Percentiles rank a stretch among this genome's conserved stretches.
Evolutionary conservation across 441 rosid species (phyloP).

Genomic region (Isatis lusitanica): DNA sequence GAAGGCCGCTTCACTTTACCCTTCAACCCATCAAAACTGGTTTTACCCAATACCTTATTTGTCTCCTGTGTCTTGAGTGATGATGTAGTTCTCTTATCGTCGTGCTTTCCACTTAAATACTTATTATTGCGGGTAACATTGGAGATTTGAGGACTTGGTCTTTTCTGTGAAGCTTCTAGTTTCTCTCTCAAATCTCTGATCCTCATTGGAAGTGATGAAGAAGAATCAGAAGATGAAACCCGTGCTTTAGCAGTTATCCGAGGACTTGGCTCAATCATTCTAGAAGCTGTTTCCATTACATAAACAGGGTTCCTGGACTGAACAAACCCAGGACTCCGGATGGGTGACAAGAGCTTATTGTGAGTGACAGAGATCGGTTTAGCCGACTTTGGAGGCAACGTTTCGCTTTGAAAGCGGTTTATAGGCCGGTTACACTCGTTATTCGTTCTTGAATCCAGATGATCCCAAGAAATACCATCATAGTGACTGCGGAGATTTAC

Average conservation of each 20-base stretch:
- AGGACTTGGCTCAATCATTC: conserved; percentile 72
- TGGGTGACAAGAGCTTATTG: conserved; percentile 78
- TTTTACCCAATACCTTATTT: conserved; percentile 37
- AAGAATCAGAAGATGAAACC: conserved; percentile 42
- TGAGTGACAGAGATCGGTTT: conserved; percentile 66
- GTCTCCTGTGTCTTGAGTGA: conserved; percentile 18
- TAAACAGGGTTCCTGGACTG: conserved; percentile 57
- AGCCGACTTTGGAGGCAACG: conserved; percentile 77
- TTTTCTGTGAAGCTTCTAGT: conserved; percentile 61
- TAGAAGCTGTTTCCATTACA: conserved; percentile 78
- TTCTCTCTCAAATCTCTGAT: conserved; percentile 75
- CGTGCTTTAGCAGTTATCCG: conserved; percentile 40
- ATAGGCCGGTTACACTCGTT: conserved; percentile 52
- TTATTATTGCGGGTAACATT: conserved; percentile 31
- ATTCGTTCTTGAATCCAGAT: conserved; percentile 45
- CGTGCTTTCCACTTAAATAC: conserved; percentile 41
- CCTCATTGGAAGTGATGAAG: conserved; percentile 72
- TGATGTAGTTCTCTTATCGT: conserved; percentile 25
- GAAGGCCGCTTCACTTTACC: conserved; percentile 50
- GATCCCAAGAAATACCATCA: conserved; percentile 45
- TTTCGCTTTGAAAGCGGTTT: conserved; percentile 78
- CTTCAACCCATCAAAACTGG: conserved; percentile 39
- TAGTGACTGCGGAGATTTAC: conserved; percentile 38
- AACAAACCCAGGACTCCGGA: conserved; percentile 61
- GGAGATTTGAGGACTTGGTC: conserved; percentile 44